Conservation (phyloP, 2,329 filamentous ascomycete genomes). For the Penicillium frequentans region DNA sequence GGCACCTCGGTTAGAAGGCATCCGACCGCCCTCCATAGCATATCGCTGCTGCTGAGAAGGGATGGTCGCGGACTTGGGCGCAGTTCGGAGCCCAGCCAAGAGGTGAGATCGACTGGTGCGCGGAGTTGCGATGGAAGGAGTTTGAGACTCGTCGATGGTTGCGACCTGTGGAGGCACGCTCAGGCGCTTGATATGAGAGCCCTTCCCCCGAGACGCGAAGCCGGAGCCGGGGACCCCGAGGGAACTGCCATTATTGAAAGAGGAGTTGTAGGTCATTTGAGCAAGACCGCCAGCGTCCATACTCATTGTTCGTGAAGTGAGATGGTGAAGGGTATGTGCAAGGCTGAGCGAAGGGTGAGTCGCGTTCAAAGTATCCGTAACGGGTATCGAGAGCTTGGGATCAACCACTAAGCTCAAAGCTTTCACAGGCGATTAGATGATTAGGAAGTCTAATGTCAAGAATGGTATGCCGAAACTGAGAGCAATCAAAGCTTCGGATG, state of each 20-base stretch:
- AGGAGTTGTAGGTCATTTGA: constrained; percentile 94
- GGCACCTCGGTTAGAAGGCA: constrained; percentile 46
- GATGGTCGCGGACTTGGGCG: constrained; percentile 80
- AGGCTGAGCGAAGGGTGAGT: constrained; percentile 9
- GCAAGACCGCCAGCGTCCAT: constrained; percentile 98
- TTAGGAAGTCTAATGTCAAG: constrained; percentile 27
- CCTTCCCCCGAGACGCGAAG: constrained; percentile 82
- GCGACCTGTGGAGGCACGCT: constrained; percentile 73
- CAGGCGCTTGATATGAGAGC: constrained; percentile 85
- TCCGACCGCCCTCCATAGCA: constrained; percentile 50
- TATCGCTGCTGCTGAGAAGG: constrained; percentile 62
- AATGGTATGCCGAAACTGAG: constrained; percentile 10
- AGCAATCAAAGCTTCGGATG: constrained; percentile 4
- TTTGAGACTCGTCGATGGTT: constrained; percentile 63
- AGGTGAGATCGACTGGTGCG: constrained; percentile 94
- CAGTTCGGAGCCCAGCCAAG: constrained; percentile 87
- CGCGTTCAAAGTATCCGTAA: constrained; percentile 12
- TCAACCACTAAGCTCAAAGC: constrained; percentile 29
- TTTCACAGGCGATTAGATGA: constrained; percentile 30
- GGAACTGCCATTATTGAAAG: constrained; percentile 63
- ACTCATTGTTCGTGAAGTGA: constrained; percentile 34
- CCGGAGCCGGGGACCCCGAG: constrained; percentile 75
- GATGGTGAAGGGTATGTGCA: constrained; percentile 32
- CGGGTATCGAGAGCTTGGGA: constrained; percentile 20
- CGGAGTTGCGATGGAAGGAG: constrained; percentile 72